Base-by-base conservation (phyloP, 225 moss, liverwort and hornwort genomes). In the Pseudisothecium myosuroides region DNA sequence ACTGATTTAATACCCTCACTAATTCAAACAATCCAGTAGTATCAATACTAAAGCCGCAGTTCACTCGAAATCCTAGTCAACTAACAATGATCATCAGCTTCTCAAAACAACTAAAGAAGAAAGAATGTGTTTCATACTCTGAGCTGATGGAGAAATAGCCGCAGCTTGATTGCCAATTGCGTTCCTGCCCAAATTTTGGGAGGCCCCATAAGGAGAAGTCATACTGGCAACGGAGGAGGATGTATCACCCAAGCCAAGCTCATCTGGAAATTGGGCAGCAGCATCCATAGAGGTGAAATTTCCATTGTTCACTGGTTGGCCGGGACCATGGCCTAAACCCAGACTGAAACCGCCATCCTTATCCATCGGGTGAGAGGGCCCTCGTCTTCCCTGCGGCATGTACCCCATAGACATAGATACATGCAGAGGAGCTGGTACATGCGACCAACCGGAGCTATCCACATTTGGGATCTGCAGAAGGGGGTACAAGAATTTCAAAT, bases 181-280 rank as follows among this genome's bases (percentile, higher is more conserved):
- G 77, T 61, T 93, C 90, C 97, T 95, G 87, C 91, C 92, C 86
- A 95, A 76, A 88, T 95, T 91, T 93, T 95, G 95, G n/a, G 94
- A 93, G 73, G 88, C 80, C 47, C 96, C 92, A 77, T 95, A 99
- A 74, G 94, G 90, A 92, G 97, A 93, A 91, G 87, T 90, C 65
- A 90, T 89, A 87, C 93, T 96, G 50, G 96, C 91, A 73, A 95
- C 92, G 84, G 96, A 94, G 79, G 96, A 95, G 67, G 98, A 97
- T 82, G 96, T 95, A 91, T 99, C 98, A 86, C 97, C 98, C 90
- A 98, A 93, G 87, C 96, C 97, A 90, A 97, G 96, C 91, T 99
- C 98, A 94, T 99, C 98, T n/a, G 98, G 98, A 89, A 99, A 99
- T 91, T 96, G 97, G 78, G 98, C 96, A 89, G 98, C 97, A 36